phyloP scores from a whole-genome alignment of 208 protist species.

The Crithidia expoeki region DNA sequence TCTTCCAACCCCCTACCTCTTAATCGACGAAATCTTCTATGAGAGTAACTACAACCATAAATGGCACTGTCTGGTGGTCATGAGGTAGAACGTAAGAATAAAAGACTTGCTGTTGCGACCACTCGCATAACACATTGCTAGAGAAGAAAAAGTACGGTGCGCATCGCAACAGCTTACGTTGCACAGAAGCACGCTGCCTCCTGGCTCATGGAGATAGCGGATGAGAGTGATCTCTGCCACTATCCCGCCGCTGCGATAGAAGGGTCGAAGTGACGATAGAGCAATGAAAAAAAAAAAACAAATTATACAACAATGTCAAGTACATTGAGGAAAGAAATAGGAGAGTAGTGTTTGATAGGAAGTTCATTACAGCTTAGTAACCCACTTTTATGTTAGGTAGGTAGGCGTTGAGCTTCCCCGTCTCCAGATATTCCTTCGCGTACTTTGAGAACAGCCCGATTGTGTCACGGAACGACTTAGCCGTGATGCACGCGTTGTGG shows the following conservation, averaged over 20 bases:
- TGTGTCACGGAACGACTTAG: slow-evolving; percentile 32
- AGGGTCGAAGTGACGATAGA: neutral
- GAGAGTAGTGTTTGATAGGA: neutral
- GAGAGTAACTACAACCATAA: too few relatives aligned
- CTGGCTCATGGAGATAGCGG: too few relatives aligned
- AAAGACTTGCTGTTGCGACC: too few relatives aligned
- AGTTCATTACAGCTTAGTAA: slow-evolving; percentile 35
- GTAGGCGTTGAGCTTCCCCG: slow-evolving; percentile 39
- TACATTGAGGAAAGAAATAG: neutral
- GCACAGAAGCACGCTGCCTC: too few relatives aligned
- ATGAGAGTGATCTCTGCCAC: too few relatives aligned
- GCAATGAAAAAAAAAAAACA: neutral
- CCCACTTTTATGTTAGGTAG: slow-evolving; percentile 28
- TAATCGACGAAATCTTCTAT: too few relatives aligned
- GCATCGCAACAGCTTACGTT: too few relatives aligned
- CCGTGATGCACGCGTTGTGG: slow-evolving; percentile 67
- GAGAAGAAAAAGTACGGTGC: too few relatives aligned
- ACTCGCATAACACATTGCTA: too few relatives aligned
- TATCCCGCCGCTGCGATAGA: neutral
- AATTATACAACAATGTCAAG: neutral
- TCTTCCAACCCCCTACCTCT: too few relatives aligned
- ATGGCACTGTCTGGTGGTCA: too few relatives aligned
- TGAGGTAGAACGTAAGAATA: too few relatives aligned
- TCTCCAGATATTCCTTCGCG: slow-evolving; percentile 40
- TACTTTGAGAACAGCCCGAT: slow-evolving; percentile 35